Conservation (phyloP, 441 rosid genomes). For the Croton laevigatus region DNA sequence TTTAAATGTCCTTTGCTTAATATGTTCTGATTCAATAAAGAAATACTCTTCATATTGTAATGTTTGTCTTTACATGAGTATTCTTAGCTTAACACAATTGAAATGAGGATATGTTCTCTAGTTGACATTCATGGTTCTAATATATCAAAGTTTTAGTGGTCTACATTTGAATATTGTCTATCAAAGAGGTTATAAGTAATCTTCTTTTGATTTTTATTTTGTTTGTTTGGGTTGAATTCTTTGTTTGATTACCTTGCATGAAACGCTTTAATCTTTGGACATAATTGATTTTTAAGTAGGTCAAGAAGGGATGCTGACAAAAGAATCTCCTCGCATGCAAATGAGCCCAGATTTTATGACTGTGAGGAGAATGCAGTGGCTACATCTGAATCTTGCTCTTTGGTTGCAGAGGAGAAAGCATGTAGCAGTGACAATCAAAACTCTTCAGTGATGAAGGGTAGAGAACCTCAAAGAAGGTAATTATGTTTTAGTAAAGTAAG, state of each 20-base stretch:
- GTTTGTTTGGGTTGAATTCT: conserved; percentile 3
- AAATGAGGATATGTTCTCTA: background rate
- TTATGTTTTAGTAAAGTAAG: background rate
- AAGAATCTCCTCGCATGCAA: conserved; percentile 31
- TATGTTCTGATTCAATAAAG: background rate
- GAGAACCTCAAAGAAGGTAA: conserved; percentile 54
- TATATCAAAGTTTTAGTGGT: background rate
- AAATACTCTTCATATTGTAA: background rate
- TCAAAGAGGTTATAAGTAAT: background rate
- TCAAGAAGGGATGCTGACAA: conserved; percentile 42
- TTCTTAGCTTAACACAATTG: background rate
- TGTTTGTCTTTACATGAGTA: background rate
- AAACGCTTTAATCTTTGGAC: conserved; percentile 12
- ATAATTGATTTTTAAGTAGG: conserved; percentile 34
- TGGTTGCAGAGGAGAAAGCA: conserved; percentile 66
- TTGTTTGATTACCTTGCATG: conserved; percentile 2
- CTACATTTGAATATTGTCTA: background rate
- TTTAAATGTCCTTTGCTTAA: background rate
- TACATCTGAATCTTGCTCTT: conserved; percentile 77
- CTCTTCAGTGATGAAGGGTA: conserved; percentile 39
- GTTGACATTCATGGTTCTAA: background rate
- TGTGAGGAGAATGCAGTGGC: conserved; percentile 46
- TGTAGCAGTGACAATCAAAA: conserved; percentile 61
- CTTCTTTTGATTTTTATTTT: background rate
- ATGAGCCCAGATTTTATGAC: conserved; percentile 37